Evolutionary conservation across 2,329 filamentous ascomycete species (phyloP), one percentile per base, ranked within the genome.

Genomic region (Paecilomyces fulvus): DNA sequence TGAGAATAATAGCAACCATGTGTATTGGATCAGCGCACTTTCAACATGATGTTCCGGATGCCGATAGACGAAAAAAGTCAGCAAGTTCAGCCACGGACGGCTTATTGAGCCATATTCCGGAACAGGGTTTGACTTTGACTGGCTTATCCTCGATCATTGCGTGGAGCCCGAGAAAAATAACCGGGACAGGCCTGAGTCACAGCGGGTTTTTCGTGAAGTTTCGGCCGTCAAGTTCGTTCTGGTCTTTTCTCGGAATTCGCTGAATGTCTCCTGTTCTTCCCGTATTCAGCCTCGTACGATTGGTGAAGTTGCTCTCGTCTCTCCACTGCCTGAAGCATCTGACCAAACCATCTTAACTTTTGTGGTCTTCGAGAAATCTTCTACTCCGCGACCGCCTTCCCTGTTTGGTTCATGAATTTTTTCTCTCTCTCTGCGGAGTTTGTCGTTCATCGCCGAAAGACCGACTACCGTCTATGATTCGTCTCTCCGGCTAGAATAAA

Each of bases 111-210:
- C 21, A 21, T 21, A 21, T 21, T 21, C 21, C 21, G 21, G 21
- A 21, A 21, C 21, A 21, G 21, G 21, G 21, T 21, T 21, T n/a
- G n/a, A n/a, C n/a, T n/a, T n/a, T 28, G 25, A 28, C 25, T 28
- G 25, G 25, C 25, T 28, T 7, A 3, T 3, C 25, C 25, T 28
- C 33, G 33, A 14, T n/a, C 33, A n/a, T 37, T n/a, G 20, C 17
- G 14, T 25, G 17, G 53, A 23, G 48, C 48, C 21, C 25, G 52
- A 56, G 55, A 56, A 56, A 56, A 56, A 53, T 23, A 56, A 46
- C 55, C 55, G 55, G 55, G 55, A 56, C 20, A 20, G 11, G 43
- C n/a, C n/a, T 37, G 33, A 46, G 31, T 48, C 49, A 30, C 14
- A 17, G 23, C 23, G 54, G 30, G 48, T 30, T 20, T 20, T 49